Base-by-base conservation (phyloP, 495 filamentous ascomycete genomes). In the Penicillium herquei region DNA sequence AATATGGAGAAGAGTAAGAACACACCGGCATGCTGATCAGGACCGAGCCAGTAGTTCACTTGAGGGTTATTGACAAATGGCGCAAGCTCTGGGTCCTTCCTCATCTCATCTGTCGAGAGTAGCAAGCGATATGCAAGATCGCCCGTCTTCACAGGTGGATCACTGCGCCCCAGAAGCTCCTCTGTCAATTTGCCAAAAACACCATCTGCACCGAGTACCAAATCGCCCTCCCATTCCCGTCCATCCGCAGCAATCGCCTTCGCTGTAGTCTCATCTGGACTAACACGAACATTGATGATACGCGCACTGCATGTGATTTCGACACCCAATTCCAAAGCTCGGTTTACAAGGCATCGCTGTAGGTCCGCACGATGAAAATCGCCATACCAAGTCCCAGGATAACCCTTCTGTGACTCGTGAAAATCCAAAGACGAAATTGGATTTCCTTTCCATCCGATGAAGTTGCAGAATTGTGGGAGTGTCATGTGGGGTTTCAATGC, bases 11-110 rank as follows among this genome's bases (percentile, higher is more conserved):
- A 13, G 39, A 14, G 6, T 37, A 35, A 8, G 18, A 13, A 64
- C 67, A 32, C 56, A 72, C 70, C 70, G 30, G 78, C 83, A 66
- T 88, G 84, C 0, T 76, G 69, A 52, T 78, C 74, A 1, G 86
- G 85, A 1, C 87, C 87, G 30, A 89, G 63, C 88, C 88, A 91
- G 60, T 89, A 86, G 55, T 88, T 79, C 12, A 89, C 85, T 13
- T 78, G 77, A 0, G 85, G 80, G 16, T 82, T 79, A 69, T 35
- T 72, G 42, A 62, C 68, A 53, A 66, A 86, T 45, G 47, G 77
- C 69, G n/a, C 74, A 67, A 72, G 80, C 74, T 78, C 73, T n/a
- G 70, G 71, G 54, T 84, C 78, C 42, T 79, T 73, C 0, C 50
- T 50, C 70, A 73, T 71, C 55, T 74, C 66, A 43, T 66, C 32